phyloP scores from a whole-genome alignment of 2,329 filamentous ascomycete species.

The Tolypocladium pustulatum region DNA sequence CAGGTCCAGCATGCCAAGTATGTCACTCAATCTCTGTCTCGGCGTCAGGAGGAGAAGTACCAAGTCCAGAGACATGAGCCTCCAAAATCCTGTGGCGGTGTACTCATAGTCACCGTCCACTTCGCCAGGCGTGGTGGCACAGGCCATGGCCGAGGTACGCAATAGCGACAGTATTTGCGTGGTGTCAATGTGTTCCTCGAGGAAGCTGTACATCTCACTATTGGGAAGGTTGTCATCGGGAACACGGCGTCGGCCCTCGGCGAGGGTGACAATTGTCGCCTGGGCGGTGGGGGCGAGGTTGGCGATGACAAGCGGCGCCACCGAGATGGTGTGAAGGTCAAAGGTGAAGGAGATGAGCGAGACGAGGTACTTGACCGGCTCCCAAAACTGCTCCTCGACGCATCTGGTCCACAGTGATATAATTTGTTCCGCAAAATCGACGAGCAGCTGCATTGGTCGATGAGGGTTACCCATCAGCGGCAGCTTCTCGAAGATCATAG shows the following conservation, averaged over 20 bases:
- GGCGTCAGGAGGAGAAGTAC: constrained; percentile 57
- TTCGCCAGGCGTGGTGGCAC: constrained; percentile 29
- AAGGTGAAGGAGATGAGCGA: constrained; percentile 55
- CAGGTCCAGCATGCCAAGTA: constrained; percentile 53
- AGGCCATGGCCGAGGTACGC: constrained; percentile 51
- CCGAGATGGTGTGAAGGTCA: constrained; percentile 46
- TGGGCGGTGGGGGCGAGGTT: constrained; percentile 45
- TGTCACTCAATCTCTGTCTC: constrained; percentile 53
- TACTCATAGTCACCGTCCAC: constrained; percentile 18
- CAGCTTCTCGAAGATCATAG: constrained; percentile 58
- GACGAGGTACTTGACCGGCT: constrained; percentile 54
- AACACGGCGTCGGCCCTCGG: constrained; percentile 43
- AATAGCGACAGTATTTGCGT: constrained; percentile 54
- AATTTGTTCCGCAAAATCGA: constrained; percentile 54
- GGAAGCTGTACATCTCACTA: constrained; percentile 25
- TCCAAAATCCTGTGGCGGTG: constrained; percentile 49
- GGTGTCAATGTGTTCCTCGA: constrained; percentile 49
- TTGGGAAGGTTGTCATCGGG: constrained; percentile 36
- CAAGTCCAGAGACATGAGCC: constrained; percentile 53
- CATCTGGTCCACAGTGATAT: constrained; percentile 60
- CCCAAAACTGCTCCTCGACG: constrained; percentile 50
- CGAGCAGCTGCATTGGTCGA: constrained; percentile 44
- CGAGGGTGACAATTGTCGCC: constrained; percentile 49
- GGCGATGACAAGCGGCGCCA: constrained; percentile 49
- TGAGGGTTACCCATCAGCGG: constrained; percentile 40